Percentiles rank a stretch among this genome's conserved stretches.
phyloP scores from a whole-genome alignment of 805 yeast genomes.

The Candida gorgasii region DNA sequence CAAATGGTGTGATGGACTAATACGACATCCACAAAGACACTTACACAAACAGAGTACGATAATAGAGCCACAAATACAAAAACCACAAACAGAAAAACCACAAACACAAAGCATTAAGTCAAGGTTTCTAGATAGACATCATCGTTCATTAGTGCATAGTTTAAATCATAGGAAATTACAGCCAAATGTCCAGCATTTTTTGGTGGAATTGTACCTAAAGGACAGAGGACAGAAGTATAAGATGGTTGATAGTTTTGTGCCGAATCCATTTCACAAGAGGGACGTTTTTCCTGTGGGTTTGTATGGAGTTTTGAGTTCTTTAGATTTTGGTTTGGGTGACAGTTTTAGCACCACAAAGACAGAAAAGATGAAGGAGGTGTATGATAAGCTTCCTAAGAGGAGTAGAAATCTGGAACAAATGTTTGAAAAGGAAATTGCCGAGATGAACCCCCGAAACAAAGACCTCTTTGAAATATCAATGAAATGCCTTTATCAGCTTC shows the following conservation, averaged over 20 bases:
- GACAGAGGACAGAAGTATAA: neutral
- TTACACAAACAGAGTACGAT: neutral
- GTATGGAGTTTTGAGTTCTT: constrained; percentile 8
- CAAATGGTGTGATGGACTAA: neutral
- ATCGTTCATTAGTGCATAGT: constrained; percentile 18
- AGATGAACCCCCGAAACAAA: neutral
- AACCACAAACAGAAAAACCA: constrained; percentile 6
- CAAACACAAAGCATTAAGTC: neutral
- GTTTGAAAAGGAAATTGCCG: neutral
- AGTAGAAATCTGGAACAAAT: neutral
- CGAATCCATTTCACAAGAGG: neutral
- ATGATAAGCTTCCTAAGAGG: neutral
- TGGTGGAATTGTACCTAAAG: constrained; percentile 12
- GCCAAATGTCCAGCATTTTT: constrained; percentile 12
- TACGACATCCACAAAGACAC: neutral
- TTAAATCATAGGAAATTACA: constrained; percentile 13
- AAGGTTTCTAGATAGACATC: constrained; percentile 18
- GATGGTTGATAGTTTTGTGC: neutral
- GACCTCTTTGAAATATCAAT: constrained; percentile 3
- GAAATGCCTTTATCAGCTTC: neutral
- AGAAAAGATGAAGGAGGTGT: neutral
- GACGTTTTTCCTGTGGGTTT: constrained; percentile 4
- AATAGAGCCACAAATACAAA: neutral
- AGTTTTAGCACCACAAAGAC: neutral
- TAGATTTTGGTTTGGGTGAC: neutral